A percentile compares a stretch with the other conserved stretches of the same genome.
Evolutionary conservation across 805 yeast genomes (phyloP).

Genomic region (Lipomyces orientalis): DNA sequence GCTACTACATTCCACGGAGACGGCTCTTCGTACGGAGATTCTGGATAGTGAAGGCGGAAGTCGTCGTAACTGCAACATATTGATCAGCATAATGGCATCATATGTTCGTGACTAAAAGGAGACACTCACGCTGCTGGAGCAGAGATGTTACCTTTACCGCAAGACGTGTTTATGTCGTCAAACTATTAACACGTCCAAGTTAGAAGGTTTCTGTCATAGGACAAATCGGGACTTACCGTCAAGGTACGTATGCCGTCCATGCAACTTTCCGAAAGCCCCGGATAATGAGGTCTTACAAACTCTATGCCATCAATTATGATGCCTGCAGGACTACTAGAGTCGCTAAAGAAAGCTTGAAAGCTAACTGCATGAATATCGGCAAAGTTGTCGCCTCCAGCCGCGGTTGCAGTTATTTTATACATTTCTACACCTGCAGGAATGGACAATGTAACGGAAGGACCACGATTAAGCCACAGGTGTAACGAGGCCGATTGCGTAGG

Average conservation of each 20-base stretch:
- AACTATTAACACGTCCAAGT: background rate
- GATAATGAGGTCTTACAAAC: conserved; percentile 5
- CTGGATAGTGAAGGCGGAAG: conserved; percentile 13
- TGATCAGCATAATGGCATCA: background rate
- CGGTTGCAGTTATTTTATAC: conserved; percentile 1
- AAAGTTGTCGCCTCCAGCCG: background rate
- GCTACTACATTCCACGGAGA: conserved; percentile 15
- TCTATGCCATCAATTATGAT: conserved; percentile 6
- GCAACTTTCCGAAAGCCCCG: conserved; percentile 3
- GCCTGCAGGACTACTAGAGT: conserved; percentile 6
- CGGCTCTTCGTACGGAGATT: conserved; percentile 9
- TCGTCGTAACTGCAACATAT: conserved; percentile 7
- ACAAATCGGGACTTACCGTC: conserved; percentile 6
- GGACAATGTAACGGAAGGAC: background rate
- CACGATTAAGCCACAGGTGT: background rate
- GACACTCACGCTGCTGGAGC: conserved; percentile 8
- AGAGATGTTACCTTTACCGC: conserved; percentile 4
- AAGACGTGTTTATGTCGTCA: conserved; percentile 6
- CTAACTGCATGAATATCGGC: background rate
- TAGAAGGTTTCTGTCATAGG: background rate
- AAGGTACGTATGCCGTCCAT: conserved; percentile 4
- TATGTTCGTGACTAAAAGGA: background rate
- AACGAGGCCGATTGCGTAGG: conserved; percentile 1
- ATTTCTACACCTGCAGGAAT: conserved; percentile 4
- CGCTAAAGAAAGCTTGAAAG: conserved; percentile 6